phyloP scores from a whole-genome alignment of 2,329 filamentous ascomycete genomes.

The Domatiomyces catenatus region DNA sequence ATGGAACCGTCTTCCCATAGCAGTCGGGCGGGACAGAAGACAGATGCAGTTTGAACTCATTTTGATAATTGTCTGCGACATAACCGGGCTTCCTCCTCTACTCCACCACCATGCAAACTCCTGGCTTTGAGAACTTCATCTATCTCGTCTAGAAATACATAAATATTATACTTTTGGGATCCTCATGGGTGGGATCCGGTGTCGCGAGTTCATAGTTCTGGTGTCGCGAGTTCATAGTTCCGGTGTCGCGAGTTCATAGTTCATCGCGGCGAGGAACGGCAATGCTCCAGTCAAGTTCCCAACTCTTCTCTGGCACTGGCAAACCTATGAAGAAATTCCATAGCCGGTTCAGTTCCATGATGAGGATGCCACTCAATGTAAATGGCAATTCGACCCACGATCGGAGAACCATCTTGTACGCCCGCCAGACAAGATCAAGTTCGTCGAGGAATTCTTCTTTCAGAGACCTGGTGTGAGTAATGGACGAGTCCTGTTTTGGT shows the following conservation, averaged over 20 bases:
- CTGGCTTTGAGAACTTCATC: not conserved
- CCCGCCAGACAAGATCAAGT: constrained; percentile 44
- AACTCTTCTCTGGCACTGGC: constrained; percentile 40
- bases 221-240: too few species aligned
- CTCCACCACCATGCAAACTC: not conserved
- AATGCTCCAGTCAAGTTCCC: constrained; percentile 35
- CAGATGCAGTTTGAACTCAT: not conserved
- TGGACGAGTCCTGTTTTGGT: constrained; percentile 18
- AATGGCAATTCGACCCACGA: constrained; percentile 57
- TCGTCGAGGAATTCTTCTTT: constrained; percentile 50
- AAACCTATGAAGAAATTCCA: constrained; percentile 51
- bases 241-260: too few species aligned
- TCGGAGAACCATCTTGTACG: constrained; percentile 49
- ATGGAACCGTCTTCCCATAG: not conserved
- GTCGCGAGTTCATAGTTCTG: too few species aligned
- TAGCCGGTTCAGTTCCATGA: constrained; percentile 39
- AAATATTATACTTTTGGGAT: not conserved
- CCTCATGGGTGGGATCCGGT: not conserved
- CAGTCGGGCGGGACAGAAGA: not conserved
- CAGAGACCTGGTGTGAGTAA: constrained; percentile 17
- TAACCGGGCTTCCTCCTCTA: not conserved
- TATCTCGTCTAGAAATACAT: not conserved
- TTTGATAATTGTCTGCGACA: not conserved
- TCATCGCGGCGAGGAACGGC: constrained; percentile 25
- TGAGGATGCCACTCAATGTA: constrained; percentile 45